phyloP scores from a whole-genome alignment of 176 grass and related monocot genomes.

The Avena atlantica region DNA sequence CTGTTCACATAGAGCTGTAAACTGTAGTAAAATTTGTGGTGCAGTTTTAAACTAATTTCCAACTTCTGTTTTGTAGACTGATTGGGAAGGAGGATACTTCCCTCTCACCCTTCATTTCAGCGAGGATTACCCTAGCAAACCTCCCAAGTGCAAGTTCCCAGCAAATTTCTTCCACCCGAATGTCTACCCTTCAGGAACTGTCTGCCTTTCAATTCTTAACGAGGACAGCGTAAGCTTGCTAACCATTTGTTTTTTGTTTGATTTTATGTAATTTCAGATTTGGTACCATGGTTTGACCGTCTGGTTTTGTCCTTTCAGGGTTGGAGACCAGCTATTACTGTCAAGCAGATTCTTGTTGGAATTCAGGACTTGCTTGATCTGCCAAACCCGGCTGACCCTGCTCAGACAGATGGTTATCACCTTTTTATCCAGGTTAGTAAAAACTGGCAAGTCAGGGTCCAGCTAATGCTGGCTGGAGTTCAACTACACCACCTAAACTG shows the following conservation, averaged over 20 bases:
- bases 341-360: slow-evolving; percentile 93
- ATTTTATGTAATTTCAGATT: neutral
- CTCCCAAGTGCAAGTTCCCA: slow-evolving; percentile 81
- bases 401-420: slow-evolving; percentile 94
- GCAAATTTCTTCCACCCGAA: slow-evolving; percentile 82
- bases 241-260: slow-evolving; percentile 12
- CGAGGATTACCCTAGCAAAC: slow-evolving; percentile 82
- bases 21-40: neutral
- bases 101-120: slow-evolving; percentile 73
- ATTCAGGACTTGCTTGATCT: slow-evolving; percentile 94
- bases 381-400: slow-evolving; percentile 86
- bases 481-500: neutral
- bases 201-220: slow-evolving; percentile 79
- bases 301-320: slow-evolving; percentile 47
- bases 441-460: neutral
- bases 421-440: slow-evolving; percentile 83
- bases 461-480: neutral
- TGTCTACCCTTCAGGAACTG: slow-evolving; percentile 79
- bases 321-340: slow-evolving; percentile 96
- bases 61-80: slow-evolving; percentile 50
- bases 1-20: neutral
- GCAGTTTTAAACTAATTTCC: neutral
- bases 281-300: slow-evolving; percentile 12
- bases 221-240: slow-evolving; percentile 68
- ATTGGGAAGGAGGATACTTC: slow-evolving; percentile 76